These are phyloP conservation scores for Nitzschia sp. DNA, from an alignment of 108 stramenopile genomes.

Conservation along the genomic window DNA sequence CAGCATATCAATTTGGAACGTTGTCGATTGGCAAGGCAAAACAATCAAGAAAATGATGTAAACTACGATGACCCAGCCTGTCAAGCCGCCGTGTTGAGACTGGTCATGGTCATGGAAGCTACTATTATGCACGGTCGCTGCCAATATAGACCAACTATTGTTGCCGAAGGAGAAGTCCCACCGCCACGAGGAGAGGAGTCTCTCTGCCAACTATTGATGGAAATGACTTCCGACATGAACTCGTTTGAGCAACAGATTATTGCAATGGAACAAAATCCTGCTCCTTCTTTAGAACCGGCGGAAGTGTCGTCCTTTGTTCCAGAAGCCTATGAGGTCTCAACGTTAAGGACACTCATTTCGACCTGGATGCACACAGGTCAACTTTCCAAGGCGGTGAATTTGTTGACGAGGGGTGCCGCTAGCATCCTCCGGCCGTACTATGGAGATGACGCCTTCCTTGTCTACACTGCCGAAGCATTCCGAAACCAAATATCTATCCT, in stretches of 20 bases:
- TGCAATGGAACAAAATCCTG: background rate
- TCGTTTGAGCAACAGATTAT: slow-evolving; percentile 54
- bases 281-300: slow-evolving; percentile 11
- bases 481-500: slow-evolving; percentile 52
- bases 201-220: slow-evolving; percentile 68
- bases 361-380: slow-evolving; percentile 88
- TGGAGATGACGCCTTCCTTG: slow-evolving; percentile 57
- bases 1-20: slow-evolving; percentile 62
- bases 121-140: slow-evolving; percentile 65
- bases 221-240: slow-evolving; percentile 76
- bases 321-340: slow-evolving; percentile 63
- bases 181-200: slow-evolving; percentile 9
- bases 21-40: slow-evolving; percentile 36
- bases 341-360: slow-evolving; percentile 73
- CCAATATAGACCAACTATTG: slow-evolving; percentile 32
- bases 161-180: background rate
- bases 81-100: slow-evolving; percentile 54
- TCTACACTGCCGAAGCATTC: slow-evolving; percentile 45
- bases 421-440: slow-evolving; percentile 65
- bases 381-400: slow-evolving; percentile 50
- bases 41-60: slow-evolving; percentile 43
- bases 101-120: slow-evolving; percentile 78
- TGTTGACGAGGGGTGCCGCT: slow-evolving; percentile 51
- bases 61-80: slow-evolving; percentile 69
- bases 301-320: slow-evolving; percentile 32